A percentile compares a stretch with the other conserved stretches of the same genome.
Conservation (phyloP, 768 basidiomycete genomes). For the Leucocoprinus sp. region DNA sequence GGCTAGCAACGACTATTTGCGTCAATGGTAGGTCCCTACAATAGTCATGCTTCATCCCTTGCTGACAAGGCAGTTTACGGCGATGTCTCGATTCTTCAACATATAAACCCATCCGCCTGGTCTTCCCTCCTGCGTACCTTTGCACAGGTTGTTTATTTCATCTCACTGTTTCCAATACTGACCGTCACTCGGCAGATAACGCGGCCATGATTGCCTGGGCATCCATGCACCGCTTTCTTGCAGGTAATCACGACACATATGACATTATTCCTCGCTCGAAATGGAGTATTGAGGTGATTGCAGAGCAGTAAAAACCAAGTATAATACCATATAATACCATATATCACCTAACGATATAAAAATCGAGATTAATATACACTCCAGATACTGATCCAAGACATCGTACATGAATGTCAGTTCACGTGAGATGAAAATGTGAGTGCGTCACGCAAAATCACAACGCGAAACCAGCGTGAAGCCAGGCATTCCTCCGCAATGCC, state of each 20-base stretch:
- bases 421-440: neutral
- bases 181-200: constrained; percentile 52
- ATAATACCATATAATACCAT: too few relatives aligned
- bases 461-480: neutral
- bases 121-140: constrained; percentile 69
- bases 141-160: constrained; percentile 63
- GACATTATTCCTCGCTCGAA: constrained; percentile 52
- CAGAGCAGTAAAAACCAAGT: constrained; percentile 7
- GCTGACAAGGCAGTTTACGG: constrained; percentile 21
- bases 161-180: neutral
- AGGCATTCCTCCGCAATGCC: constrained; percentile 20
- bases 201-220: constrained; percentile 97
- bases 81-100: constrained; percentile 6
- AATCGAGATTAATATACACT: neutral
- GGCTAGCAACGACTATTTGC: constrained; percentile 72
- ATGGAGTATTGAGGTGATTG: constrained; percentile 69
- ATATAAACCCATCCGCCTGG: constrained; percentile 31
- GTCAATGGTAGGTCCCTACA: constrained; percentile 42
- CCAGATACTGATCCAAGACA: neutral
- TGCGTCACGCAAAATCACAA: constrained; percentile 5
- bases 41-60: neutral
- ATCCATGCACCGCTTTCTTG: constrained; percentile 72
- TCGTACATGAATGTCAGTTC: neutral
- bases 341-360: too few relatives aligned
- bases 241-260: constrained; percentile 52